A percentile compares a stretch with the other conserved stretches of the same genome.
Evolutionary conservation across 2,329 filamentous ascomycete genomes (phyloP).

Genomic region (Colletotrichum sp.): DNA sequence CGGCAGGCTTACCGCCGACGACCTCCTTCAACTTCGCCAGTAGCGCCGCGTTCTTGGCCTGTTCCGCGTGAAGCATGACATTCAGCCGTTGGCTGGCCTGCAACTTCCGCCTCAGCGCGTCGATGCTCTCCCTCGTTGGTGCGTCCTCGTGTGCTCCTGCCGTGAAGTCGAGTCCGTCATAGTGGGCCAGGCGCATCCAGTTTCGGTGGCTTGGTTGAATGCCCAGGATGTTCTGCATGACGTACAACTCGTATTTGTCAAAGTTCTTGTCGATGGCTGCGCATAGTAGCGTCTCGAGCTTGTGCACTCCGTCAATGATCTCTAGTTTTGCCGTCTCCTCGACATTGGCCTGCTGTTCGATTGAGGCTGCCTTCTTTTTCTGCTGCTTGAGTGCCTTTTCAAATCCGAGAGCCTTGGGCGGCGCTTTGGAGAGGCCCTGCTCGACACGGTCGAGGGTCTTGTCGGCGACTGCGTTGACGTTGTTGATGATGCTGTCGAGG

Average conservation of each 20-base stretch:
- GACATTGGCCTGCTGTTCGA: constrained; percentile 38
- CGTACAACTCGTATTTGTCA: constrained; percentile 88
- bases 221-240: constrained; percentile 82
- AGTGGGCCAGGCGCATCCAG: constrained; percentile 86
- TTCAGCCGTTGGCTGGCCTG: constrained; percentile 82
- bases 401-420: constrained; percentile 84
- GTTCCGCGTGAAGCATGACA: constrained; percentile 71
- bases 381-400: constrained; percentile 31
- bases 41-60: constrained; percentile 73
- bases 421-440: constrained; percentile 75
- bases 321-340: constrained; percentile 60
- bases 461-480: constrained; percentile 91
- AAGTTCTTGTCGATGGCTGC: constrained; percentile 85
- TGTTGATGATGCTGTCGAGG: constrained; percentile 98
- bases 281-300: constrained; percentile 82
- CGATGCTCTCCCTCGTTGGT: constrained; percentile 69
- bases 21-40: constrained; percentile 65
- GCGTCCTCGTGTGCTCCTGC: constrained; percentile 13
- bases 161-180: constrained; percentile 69
- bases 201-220: constrained; percentile 72
- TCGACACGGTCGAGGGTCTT: constrained; percentile 89
- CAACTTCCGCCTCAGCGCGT: constrained; percentile 73
- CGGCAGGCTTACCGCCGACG: constrained; percentile 34
- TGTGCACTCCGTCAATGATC: constrained; percentile 87
- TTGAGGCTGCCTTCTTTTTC: constrained; percentile 33